These are phyloP conservation scores for Hymenoscyphus repandus DNA, from an alignment of 2,329 filamentous ascomycete species.

Conservation along the genomic window DNA sequence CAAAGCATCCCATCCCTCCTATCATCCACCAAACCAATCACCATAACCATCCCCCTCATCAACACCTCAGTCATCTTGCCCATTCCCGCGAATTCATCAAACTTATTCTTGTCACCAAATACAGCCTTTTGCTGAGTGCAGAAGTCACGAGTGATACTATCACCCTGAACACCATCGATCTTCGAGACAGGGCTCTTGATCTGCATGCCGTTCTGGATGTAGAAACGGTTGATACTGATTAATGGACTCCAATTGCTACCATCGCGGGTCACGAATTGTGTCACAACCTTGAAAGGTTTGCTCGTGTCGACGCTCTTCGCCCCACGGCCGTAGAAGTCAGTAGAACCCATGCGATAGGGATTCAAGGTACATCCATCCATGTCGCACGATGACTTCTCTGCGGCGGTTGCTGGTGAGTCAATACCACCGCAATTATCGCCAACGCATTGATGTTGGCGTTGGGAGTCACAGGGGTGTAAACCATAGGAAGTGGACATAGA, in stretches of 20 bases:
- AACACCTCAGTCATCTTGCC: constrained; percentile 49
- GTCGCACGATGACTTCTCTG: constrained; percentile 27
- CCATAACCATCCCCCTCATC: constrained; percentile 52
- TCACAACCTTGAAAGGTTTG: constrained; percentile 48
- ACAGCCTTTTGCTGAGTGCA: constrained; percentile 48
- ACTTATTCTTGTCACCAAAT: constrained; percentile 48
- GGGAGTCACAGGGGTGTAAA: constrained; percentile 47
- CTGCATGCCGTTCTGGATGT: constrained; percentile 48
- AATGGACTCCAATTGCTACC: constrained; percentile 44
- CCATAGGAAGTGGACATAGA: constrained; percentile 49
- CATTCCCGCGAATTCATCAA: constrained; percentile 50
- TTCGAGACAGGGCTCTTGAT: constrained; percentile 44
- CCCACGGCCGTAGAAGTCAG: constrained; percentile 16
- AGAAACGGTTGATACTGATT: constrained; percentile 47
- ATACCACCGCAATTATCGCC: constrained; percentile 32
- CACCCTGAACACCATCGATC: constrained; percentile 38
- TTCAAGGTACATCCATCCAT: constrained; percentile 3
- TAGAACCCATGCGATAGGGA: constrained; percentile 1
- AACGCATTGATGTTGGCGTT: constrained; percentile 39
- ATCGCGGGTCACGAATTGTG: constrained; percentile 48
- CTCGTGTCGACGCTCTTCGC: constrained; percentile 45
- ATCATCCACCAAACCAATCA: constrained; percentile 51
- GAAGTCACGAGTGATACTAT: constrained; percentile 49
- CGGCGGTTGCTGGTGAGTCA: constrained; percentile 37
- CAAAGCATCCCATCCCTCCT: constrained; percentile 64